A percentile compares a stretch with the other conserved stretches of the same genome.
Evolutionary conservation across 148 eudicot genomes (phyloP).

Genomic region (Vaccinium vitisidaea): DNA sequence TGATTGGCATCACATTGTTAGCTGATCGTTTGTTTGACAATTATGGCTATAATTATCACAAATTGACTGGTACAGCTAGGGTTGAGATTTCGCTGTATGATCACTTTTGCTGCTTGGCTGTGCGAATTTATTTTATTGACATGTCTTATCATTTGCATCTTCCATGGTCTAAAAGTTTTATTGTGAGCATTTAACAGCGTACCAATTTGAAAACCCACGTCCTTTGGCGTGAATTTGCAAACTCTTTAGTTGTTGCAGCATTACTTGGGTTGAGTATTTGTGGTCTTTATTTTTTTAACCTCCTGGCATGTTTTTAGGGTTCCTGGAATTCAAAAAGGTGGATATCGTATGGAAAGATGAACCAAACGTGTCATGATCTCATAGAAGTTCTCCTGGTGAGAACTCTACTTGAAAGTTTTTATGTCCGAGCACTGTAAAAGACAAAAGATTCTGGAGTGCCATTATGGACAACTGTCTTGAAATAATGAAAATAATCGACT

Average conservation of each 20-base stretch:
- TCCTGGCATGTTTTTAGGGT: constrained; percentile 40
- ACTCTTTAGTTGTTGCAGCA: background rate
- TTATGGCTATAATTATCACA: no score
- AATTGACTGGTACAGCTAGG: background rate
- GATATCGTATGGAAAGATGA: constrained; percentile 79
- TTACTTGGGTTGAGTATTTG: background rate
- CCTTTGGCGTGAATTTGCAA: background rate
- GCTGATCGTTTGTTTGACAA: background rate
- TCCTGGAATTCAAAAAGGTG: constrained; percentile 68
- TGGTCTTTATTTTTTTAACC: background rate
- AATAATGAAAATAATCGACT: constrained; percentile 75
- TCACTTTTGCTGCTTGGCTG: background rate
- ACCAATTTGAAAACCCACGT: background rate
- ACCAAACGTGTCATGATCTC: constrained; percentile 30
- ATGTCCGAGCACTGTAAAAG: constrained; percentile 48
- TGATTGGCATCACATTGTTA: background rate
- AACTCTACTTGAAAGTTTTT: constrained; percentile 59
- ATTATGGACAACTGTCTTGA: constrained; percentile 66
- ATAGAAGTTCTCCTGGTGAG: constrained; percentile 50
- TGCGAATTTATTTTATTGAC: background rate
- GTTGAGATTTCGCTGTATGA: background rate
- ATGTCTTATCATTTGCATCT: background rate
- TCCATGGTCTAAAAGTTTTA: constrained; percentile 10
- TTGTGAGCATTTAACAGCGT: background rate
- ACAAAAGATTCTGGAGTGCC: constrained; percentile 49